These are phyloP conservation scores for Berberis vulgaris DNA, from an alignment of 164 flowering plant species.

Conservation along the genomic window DNA sequence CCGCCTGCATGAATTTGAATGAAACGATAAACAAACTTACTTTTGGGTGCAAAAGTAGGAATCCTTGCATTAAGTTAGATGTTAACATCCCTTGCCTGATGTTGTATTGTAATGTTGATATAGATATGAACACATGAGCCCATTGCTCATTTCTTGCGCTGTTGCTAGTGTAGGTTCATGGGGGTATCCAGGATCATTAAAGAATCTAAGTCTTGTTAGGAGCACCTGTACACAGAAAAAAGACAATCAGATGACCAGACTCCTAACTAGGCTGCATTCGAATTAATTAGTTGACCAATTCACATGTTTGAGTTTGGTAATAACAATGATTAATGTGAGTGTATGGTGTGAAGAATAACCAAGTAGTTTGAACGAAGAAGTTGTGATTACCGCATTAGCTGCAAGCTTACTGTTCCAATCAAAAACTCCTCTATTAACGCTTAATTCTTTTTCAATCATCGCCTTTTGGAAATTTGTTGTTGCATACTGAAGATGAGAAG, in stretches of 20 bases:
- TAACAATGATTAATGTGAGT: too few relatives aligned
- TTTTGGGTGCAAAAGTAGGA: neutral
- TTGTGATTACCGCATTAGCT: constrained; percentile 32
- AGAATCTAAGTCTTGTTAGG: constrained; percentile 36
- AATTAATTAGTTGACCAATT: too few relatives aligned
- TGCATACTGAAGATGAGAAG: constrained; percentile 32
- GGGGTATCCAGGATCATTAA: constrained; percentile 46
- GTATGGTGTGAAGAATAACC: too few relatives aligned
- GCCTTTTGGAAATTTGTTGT: constrained; percentile 24
- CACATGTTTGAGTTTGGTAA: too few relatives aligned
- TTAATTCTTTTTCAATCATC: constrained; percentile 9
- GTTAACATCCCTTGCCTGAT: constrained; percentile 21
- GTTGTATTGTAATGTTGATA: constrained; percentile 24
- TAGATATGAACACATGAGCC: constrained; percentile 51
- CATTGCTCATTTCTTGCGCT: constrained; percentile 24
- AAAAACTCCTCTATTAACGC: constrained; percentile 29
- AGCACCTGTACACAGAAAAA: constrained; percentile 28
- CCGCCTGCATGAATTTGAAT: constrained; percentile 24
- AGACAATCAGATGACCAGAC: too few relatives aligned
- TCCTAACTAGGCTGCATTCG: neutral
- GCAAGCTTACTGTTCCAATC: constrained; percentile 60
- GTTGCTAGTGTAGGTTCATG: constrained; percentile 30
- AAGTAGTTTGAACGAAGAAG: too few relatives aligned
- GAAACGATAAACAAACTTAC: neutral
- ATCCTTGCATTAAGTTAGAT: neutral